Evolutionary conservation across 305 asterid genomes (phyloP).

Genomic region (Fraxinus nigra): DNA sequence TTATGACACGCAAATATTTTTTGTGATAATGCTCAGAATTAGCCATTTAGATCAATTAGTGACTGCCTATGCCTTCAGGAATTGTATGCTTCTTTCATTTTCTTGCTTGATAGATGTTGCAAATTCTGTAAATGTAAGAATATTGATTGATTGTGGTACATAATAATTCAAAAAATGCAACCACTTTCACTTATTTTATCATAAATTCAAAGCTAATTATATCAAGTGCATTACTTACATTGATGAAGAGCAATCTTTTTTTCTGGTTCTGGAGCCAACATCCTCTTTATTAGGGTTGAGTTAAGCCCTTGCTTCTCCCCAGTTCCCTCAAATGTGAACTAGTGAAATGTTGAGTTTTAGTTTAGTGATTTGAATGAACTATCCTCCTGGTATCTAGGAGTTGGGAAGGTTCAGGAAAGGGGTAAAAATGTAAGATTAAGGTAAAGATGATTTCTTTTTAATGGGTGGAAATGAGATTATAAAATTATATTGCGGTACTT

Average conservation of each 20-base stretch:
- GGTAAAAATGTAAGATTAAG: background rate
- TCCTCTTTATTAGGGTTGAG: background rate
- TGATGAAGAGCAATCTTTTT: background rate
- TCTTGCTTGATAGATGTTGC: background rate
- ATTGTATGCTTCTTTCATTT: background rate
- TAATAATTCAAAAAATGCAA: background rate
- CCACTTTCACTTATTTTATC: background rate
- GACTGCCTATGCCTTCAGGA: background rate
- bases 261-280: background rate
- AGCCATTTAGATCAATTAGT: background rate
- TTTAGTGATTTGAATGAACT: background rate
- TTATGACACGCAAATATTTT: background rate
- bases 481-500: background rate
- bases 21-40: conserved; percentile 9
- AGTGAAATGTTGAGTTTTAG: background rate
- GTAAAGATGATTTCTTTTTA: background rate
- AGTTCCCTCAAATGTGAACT: background rate
- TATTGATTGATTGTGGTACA: background rate
- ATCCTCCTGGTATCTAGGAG: background rate
- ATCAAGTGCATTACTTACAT: background rate
- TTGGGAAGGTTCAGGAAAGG: background rate
- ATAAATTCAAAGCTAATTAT: background rate
- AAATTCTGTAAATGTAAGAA: background rate
- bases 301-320: background rate
- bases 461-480: background rate